Conservation (phyloP, 106 monocot genomes). For the Dioscorea zingiberensis region DNA sequence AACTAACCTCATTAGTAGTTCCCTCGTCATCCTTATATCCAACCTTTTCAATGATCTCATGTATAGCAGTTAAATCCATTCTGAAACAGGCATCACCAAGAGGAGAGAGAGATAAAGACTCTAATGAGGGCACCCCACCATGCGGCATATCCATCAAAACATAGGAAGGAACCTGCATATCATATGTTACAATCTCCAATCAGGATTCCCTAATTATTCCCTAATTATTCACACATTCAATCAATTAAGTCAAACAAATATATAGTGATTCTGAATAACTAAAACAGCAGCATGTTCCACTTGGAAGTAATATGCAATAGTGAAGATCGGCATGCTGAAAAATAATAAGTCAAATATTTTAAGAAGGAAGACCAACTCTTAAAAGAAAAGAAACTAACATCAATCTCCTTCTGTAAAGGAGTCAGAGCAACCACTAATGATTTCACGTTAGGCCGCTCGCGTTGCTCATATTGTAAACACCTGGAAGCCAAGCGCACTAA, state of each 20-base stretch:
- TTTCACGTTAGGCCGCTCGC: conserved; percentile 79
- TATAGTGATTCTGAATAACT: too few species aligned
- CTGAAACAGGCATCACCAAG: conserved; percentile 89
- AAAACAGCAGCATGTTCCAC: too few species aligned
- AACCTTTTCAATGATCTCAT: conserved; percentile 75
- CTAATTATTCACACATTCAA: neutral
- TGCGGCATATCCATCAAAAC: conserved; percentile 79
- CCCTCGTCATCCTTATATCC: conserved; percentile 98
- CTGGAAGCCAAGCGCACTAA: conserved; percentile 82
- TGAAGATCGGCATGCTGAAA: too few species aligned
- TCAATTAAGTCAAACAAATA: too few species aligned
- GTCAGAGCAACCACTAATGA: conserved; percentile 64
- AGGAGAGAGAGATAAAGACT: conserved; percentile 69
- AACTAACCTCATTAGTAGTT: conserved; percentile 82
- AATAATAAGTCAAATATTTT: too few species aligned
- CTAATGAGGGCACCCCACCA: conserved; percentile 57
- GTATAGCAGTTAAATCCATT: conserved; percentile 91
- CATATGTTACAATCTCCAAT: conserved; percentile 1
- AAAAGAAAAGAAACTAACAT: conserved; percentile 25
- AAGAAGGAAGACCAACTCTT: too few species aligned
- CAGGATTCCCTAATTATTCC: neutral
- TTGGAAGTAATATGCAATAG: too few species aligned
- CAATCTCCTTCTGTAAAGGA: conserved; percentile 68
- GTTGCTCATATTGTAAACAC: conserved; percentile 80
- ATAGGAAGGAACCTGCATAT: conserved; percentile 72